phyloP scores from a whole-genome alignment of 176 grass and related monocot genomes.

The Pontederia crassipes region DNA sequence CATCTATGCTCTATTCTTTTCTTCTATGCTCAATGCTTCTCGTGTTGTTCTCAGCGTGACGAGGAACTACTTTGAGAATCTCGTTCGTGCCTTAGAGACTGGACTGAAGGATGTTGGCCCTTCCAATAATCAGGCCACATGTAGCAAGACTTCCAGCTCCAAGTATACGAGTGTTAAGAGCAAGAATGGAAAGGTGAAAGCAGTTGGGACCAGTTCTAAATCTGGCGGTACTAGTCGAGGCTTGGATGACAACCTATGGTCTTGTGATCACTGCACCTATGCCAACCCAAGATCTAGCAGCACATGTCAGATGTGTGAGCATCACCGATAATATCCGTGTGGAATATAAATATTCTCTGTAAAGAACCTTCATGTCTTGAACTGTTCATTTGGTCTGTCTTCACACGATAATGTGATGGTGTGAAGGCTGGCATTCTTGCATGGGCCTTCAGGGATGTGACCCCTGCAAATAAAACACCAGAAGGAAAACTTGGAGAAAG shows the following conservation, averaged over 20 bases:
- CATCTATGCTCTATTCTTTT: neutral
- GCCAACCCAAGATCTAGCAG: slow-evolving; percentile 44
- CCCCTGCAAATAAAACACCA: no score
- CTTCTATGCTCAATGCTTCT: neutral
- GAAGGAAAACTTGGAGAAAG: no score
- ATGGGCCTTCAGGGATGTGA: no score
- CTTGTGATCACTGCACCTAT: slow-evolving; percentile 72
- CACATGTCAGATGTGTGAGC: slow-evolving; percentile 68
- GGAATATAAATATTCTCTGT: no score
- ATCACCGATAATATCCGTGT: slow-evolving; percentile 3
- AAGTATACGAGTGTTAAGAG: slow-evolving; percentile 26
- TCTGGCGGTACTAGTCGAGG: slow-evolving; percentile 35
- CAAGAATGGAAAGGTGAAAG: slow-evolving; percentile 43
- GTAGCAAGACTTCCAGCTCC: slow-evolving; percentile 19
- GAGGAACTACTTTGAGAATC: slow-evolving; percentile 84
- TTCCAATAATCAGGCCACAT: slow-evolving; percentile 23
- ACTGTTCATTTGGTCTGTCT: no score
- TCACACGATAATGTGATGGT: no score
- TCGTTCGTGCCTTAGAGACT: slow-evolving; percentile 71
- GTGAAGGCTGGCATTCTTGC: no score
- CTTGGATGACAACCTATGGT: slow-evolving; percentile 68
- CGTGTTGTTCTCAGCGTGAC: slow-evolving; percentile 44
- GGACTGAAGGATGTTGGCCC: slow-evolving; percentile 64
- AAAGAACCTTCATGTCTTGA: no score
- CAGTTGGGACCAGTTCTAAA: slow-evolving; percentile 29